These are phyloP conservation scores for Suillus discolor DNA, from an alignment of 768 basidiomycete species.

Conservation along the genomic window DNA sequence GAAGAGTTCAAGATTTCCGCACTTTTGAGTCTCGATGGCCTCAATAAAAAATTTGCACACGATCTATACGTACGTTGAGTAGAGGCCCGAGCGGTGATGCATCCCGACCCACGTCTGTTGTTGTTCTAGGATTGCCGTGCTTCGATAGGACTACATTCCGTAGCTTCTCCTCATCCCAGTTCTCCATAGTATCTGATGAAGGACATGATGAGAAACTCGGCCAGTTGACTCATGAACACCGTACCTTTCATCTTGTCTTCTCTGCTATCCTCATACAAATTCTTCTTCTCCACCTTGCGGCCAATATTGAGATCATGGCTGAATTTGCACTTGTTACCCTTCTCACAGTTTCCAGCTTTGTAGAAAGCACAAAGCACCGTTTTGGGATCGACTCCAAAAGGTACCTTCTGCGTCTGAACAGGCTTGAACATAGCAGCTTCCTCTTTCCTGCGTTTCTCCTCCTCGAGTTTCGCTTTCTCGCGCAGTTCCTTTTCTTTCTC, in stretches of 20 bases:
- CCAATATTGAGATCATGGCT: conserved; percentile 91
- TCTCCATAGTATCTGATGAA: conserved; percentile 89
- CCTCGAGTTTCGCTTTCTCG: conserved; percentile 74
- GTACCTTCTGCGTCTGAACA: conserved; percentile 81
- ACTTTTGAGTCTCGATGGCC: conserved; percentile 92
- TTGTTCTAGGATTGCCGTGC: conserved; percentile 87
- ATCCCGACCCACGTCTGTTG: conserved; percentile 71
- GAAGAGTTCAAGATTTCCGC: conserved; percentile 20
- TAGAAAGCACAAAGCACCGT: conserved; percentile 89
- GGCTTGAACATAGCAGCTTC: conserved; percentile 83
- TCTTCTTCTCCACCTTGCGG: conserved; percentile 93
- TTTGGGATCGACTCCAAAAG: conserved; percentile 97
- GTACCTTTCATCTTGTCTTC: conserved; percentile 78
- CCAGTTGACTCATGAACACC: conserved; percentile 18
- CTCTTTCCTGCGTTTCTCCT: conserved; percentile 84
- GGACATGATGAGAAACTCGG: conserved; percentile 3
- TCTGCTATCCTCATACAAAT: conserved; percentile 86
- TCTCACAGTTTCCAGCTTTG: conserved; percentile 92
- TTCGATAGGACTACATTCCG: conserved; percentile 85
- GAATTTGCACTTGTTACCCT: conserved; percentile 96
- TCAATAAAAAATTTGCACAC: conserved; percentile 98
- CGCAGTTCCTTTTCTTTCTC: conserved; percentile 82
- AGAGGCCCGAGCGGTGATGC: conserved; percentile 18
- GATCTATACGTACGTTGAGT: conserved; percentile 55
- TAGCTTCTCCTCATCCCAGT: conserved; percentile 96